Base-by-base conservation (phyloP, 805 yeast genomes). In the Sugiyamaella floridensis region DNA sequence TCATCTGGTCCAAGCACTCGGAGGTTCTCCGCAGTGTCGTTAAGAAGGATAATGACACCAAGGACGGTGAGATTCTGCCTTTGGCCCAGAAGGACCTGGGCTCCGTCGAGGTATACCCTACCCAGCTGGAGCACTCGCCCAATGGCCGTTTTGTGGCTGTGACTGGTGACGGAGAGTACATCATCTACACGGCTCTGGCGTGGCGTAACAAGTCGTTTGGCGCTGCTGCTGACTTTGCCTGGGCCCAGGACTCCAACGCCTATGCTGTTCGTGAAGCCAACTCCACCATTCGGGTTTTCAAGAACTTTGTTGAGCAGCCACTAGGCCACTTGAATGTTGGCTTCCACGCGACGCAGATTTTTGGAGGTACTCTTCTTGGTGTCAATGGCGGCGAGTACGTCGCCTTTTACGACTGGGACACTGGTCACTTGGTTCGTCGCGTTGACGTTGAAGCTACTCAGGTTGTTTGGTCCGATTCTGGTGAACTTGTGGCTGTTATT, bases 121-220 rank as follows among this genome's bases (percentile, higher is more conserved):
- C 86, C 56, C 78, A 86, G 55, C 77, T 93, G 64, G 73, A 77
- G 48, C 99, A 93, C 70, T 92, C 98, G 45, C 97, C 98, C 58
- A 93, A 93, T 67, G 99, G 99, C 58, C 82, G 97, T 70, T 93
- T 86, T 67, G 97, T 90, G 41, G 86, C 98, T 26, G 97, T 93
- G 48, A 85, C 92, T 45, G 99, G 99, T 66, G 99, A 93, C 71
- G 97, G 97, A 55, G 99, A 93, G 71, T 92, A 89, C 68, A 88
- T 92, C 62, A 85, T 93, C 51, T 93, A 92, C 72, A 90, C 98
- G 1, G 92, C 99, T 1, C 78, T 93, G 63, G 98, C 98, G 1
- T 93, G 99, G 99, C 82, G 99, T 74, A 89, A 92, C 64, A 93
- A 89, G 73, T 77, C 89, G 48, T 93, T 86, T 69, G 98, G 98